Percentiles rank a stretch among this genome's conserved stretches.
phyloP scores from a whole-genome alignment of 768 basidiomycete genomes.

The Lactarius hengduanensis region DNA sequence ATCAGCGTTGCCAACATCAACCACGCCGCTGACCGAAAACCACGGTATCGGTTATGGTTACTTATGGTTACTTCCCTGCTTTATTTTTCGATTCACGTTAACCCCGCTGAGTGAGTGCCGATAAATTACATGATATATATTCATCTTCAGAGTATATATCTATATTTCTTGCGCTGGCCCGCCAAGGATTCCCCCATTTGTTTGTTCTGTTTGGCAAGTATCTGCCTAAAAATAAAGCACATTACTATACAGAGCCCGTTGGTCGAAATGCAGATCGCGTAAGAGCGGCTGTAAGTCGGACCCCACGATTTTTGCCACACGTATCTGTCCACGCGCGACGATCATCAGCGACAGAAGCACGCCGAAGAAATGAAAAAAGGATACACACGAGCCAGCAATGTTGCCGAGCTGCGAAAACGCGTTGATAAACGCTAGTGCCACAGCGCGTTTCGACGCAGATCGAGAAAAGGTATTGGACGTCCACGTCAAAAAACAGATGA shows the following conservation, averaged over 20 bases:
- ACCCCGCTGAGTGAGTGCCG: neutral
- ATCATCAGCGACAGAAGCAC: constrained; percentile 9
- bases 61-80: neutral
- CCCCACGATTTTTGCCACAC: constrained; percentile 71
- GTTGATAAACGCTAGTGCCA: constrained; percentile 83
- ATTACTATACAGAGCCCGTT: constrained; percentile 44
- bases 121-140: neutral
- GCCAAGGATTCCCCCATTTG: constrained; percentile 39
- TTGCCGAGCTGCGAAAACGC: constrained; percentile 82
- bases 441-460: constrained; percentile 85
- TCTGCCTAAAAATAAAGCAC: constrained; percentile 38
- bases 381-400: constrained; percentile 72
- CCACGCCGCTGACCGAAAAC: neutral
- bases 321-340: constrained; percentile 42
- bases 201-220: constrained; percentile 35
- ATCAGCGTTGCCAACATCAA: neutral
- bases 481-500: constrained; percentile 62
- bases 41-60: neutral
- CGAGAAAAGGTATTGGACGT: constrained; percentile 61
- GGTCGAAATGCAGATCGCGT: constrained; percentile 66
- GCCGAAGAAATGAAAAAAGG: neutral
- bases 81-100: neutral
- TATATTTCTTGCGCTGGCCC: constrained; percentile 40
- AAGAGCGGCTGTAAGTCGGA: constrained; percentile 66
- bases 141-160: constrained; percentile 46